Evolutionary conservation across 1,284 basidiomycete species (phyloP).

Genomic region (Bjerkandera adusta): DNA sequence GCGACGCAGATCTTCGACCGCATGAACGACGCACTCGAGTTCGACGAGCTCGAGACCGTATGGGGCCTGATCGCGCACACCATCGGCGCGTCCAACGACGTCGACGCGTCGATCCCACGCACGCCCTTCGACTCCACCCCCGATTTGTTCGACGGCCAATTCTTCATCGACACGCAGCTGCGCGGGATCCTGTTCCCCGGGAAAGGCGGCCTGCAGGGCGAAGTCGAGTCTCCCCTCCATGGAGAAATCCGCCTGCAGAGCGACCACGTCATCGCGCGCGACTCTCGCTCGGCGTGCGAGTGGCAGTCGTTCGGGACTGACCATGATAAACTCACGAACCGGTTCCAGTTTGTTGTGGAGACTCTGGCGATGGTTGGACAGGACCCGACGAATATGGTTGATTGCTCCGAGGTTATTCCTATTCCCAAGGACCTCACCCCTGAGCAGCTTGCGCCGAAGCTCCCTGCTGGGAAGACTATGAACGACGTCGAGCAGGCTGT

Average conservation of each 20-base stretch:
- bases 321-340: constrained; percentile 24
- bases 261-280: constrained; percentile 28
- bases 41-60: constrained; percentile 28
- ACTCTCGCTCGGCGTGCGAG: constrained; percentile 33
- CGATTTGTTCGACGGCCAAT: constrained; percentile 36
- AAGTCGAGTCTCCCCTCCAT: constrained; percentile 28
- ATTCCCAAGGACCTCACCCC: too few relatives aligned
- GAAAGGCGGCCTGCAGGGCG: constrained; percentile 26
- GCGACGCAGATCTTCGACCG: constrained; percentile 30
- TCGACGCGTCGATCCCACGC: constrained; percentile 24
- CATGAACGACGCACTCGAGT: constrained; percentile 23
- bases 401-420: constrained; percentile 38
- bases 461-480: constrained; percentile 19
- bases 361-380: constrained; percentile 32
- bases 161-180: constrained; percentile 39
- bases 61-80: constrained; percentile 30
- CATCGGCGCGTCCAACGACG: constrained; percentile 26
- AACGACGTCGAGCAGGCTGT: constrained; percentile 20
- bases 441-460: constrained; percentile 7
- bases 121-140: constrained; percentile 33
- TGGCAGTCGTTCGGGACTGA: constrained; percentile 31
- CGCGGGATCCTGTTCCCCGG: constrained; percentile 31
- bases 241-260: constrained; percentile 36
- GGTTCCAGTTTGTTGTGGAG: constrained; percentile 26
- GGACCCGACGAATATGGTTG: constrained; percentile 22